Conservation (phyloP, 306 rosid species). For the Quercus ilex region DNA sequence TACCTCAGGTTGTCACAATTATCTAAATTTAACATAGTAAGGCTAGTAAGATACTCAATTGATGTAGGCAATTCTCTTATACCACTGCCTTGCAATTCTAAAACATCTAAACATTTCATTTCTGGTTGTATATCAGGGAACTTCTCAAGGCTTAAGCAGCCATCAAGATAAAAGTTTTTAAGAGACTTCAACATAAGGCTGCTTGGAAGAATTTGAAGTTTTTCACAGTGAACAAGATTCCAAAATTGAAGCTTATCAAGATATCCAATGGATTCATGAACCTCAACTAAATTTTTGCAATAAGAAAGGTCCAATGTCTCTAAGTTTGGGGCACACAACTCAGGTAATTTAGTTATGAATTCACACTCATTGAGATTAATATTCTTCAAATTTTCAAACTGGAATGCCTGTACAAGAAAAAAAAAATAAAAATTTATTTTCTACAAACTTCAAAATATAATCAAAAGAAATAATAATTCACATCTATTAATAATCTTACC, state of each 20-base stretch:
- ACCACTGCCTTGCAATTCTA: conserved; percentile 18
- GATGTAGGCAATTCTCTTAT: conserved; percentile 31
- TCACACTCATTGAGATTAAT: conserved; percentile 22
- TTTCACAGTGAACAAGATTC: conserved; percentile 21
- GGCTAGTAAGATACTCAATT: conserved; percentile 15
- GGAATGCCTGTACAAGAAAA: neutral
- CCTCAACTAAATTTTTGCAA: conserved; percentile 24
- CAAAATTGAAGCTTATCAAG: conserved; percentile 26
- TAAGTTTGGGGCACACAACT: conserved; percentile 27
- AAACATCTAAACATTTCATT: conserved; percentile 20
- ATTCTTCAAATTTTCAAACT: conserved; percentile 13
- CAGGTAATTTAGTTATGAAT: conserved; percentile 21
- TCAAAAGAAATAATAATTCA: neutral
- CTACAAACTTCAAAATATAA: neutral
- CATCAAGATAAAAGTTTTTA: conserved; percentile 18
- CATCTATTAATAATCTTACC: neutral
- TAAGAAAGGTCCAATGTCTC: conserved; percentile 15
- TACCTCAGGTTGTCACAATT: conserved; percentile 23
- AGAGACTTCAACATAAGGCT: conserved; percentile 20
- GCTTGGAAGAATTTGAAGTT: conserved; percentile 21
- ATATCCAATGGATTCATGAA: conserved; percentile 26
- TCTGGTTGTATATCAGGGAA: conserved; percentile 19
- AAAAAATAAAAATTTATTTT: neutral
- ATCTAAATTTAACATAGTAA: conserved; percentile 14
- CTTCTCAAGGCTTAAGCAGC: conserved; percentile 20